Percentiles rank a stretch among this genome's conserved stretches.
Evolutionary conservation across 345 rosid genomes (phyloP).

Genomic region (Populus ilicifolia): DNA sequence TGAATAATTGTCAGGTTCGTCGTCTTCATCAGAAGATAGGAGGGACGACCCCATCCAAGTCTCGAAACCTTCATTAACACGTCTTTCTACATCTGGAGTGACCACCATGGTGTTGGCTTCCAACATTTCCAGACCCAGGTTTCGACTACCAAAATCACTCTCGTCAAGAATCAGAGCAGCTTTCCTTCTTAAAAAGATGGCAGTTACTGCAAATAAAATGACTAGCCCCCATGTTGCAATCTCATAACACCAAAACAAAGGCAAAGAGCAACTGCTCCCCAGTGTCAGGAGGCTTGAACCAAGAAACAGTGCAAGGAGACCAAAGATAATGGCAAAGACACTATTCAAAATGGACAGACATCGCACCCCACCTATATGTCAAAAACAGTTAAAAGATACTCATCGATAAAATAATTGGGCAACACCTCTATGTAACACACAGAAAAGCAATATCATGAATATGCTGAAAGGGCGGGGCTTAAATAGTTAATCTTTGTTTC

Average conservation of each 20-base stretch:
- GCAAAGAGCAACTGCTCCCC: slow-evolving; percentile 82
- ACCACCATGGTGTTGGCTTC: slow-evolving; percentile 68
- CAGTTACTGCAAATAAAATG: slow-evolving; percentile 62
- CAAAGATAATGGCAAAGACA: slow-evolving; percentile 66
- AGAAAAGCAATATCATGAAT: background rate
- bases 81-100: slow-evolving; percentile 76
- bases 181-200: slow-evolving; percentile 68
- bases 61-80: slow-evolving; percentile 77
- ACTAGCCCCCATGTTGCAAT: slow-evolving; percentile 81
- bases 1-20: slow-evolving; percentile 50
- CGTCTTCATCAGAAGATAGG: slow-evolving; percentile 89
- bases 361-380: slow-evolving; percentile 69
- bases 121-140: slow-evolving; percentile 77
- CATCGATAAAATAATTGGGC: background rate
- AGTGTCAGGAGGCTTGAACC: slow-evolving; percentile 90
- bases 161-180: slow-evolving; percentile 65
- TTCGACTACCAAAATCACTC: slow-evolving; percentile 54
- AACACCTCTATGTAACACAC: background rate
- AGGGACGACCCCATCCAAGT: slow-evolving; percentile 87
- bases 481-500: background rate
- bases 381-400: background rate
- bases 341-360: slow-evolving; percentile 71
- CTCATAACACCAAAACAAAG: slow-evolving; percentile 96
- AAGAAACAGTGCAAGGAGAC: slow-evolving; percentile 77
- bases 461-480: background rate